These are phyloP conservation scores for Dactylellina drechsleri DNA, from an alignment of 2,329 filamentous ascomycete genomes.

Conservation along the genomic window DNA sequence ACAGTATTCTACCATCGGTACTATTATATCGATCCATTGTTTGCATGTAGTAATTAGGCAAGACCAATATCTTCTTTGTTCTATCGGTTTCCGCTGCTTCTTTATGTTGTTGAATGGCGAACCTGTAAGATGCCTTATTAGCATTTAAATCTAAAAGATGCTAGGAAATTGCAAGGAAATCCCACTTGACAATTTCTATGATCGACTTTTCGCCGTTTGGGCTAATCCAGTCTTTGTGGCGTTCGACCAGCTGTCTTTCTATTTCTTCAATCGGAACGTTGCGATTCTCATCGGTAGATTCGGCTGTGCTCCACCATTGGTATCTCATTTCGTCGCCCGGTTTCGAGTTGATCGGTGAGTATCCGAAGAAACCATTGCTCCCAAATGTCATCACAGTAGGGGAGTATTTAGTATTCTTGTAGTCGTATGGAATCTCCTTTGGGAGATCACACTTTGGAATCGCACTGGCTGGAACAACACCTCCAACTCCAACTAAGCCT, in stretches of 20 bases:
- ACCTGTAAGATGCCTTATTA: conserved; percentile 10
- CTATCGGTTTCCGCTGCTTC: conserved; percentile 33
- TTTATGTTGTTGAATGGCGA: conserved; percentile 40
- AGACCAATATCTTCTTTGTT: conserved; percentile 36
- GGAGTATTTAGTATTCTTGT: conserved; percentile 42
- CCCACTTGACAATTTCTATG: conserved; percentile 31
- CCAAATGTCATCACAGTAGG: conserved; percentile 52
- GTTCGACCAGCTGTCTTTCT: conserved; percentile 30
- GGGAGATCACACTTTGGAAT: conserved; percentile 44
- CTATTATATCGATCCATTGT: conserved; percentile 35
- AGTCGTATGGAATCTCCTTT: conserved; percentile 47
- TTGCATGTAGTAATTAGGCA: conserved; percentile 53
- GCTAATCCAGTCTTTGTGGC: conserved; percentile 51
- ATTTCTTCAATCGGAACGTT: conserved; percentile 47
- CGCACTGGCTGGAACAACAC: conserved; percentile 29
- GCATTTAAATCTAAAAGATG: neutral
- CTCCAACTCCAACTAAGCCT: conserved; percentile 42
- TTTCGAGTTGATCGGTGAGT: conserved; percentile 41
- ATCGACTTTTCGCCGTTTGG: conserved; percentile 39
- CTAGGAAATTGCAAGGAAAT: neutral
- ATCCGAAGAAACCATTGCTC: conserved; percentile 50
- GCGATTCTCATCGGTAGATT: conserved; percentile 36
- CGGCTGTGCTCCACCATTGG: conserved; percentile 53
- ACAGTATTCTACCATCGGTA: conserved; percentile 31
- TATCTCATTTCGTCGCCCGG: conserved; percentile 42